Base-by-base conservation (phyloP, 1,139 yeast genomes). In the Meyerozyma elateridarum region DNA sequence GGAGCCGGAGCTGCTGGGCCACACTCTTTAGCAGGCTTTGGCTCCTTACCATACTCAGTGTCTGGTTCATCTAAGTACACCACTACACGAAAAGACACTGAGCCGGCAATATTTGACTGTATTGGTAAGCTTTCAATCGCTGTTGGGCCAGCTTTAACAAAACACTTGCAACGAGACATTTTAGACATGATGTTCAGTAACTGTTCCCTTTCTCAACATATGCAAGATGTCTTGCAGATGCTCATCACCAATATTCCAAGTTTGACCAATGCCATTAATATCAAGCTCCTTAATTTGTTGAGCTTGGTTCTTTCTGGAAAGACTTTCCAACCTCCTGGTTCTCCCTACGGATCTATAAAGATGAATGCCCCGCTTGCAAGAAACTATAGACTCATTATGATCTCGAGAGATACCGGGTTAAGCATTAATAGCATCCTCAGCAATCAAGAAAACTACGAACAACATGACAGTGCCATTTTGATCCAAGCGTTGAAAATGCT, bases 141-240 rank as follows among this genome's bases (percentile, higher is more conserved):
- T 0, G 88, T 89, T 8, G 97, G 96, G 0, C 95, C 96, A n/a
- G 95, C 96, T 1, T 65, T 91, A 34, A 84, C 96, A 0, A 89
- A 89, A 51, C 91, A 87, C 51, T 64, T 91, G 39, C 91, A 88
- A 42, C 71, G 82, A 41, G 95, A 87, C 47, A 73, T 89, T 15
- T 61, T 91, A 36, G 93, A 83, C 43, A 70, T 84, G 64, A 73
- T 89, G 61, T 72, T 91, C 47, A 74, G 67, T 30, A 66, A 83
- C 34, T 87, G 96, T 42, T 85, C 95, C 0, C 68, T 91, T 31
- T 83, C 91, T 14, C 81, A 75, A 39, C 80, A 84, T 41, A 76
- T 89, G 76, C 79, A 85, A 49, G 76, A 78, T 37, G 85, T 93
- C 8, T 54, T 89, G 22, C 73, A 74, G 36, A 76, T 78, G 2